These are phyloP conservation scores for Wickerhamiella brachini DNA, from an alignment of 805 yeast species.

Conservation along the genomic window DNA sequence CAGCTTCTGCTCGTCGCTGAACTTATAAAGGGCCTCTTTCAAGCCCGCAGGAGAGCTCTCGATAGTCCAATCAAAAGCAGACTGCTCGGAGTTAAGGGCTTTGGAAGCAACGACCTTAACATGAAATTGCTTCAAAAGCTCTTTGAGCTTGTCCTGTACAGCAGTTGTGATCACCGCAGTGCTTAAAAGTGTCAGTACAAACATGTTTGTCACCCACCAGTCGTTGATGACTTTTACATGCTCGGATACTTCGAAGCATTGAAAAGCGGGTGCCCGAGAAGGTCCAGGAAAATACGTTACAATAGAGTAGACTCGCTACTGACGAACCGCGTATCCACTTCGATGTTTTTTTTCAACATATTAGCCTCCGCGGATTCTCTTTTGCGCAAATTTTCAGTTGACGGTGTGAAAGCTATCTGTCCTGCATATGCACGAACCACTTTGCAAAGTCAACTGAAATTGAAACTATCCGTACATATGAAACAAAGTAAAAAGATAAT, in stretches of 20 bases:
- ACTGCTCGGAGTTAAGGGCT: neutral
- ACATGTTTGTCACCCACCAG: neutral
- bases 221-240: neutral
- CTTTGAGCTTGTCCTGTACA: neutral
- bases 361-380: too few relatives aligned
- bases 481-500: neutral
- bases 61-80: neutral
- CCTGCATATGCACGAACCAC: neutral
- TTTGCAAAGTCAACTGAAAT: neutral
- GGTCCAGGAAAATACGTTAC: too few relatives aligned
- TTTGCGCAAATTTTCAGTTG: too few relatives aligned
- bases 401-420: too few relatives aligned
- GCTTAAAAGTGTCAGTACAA: neutral
- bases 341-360: too few relatives aligned
- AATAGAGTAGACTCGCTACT: too few relatives aligned
- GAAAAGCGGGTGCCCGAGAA: too few relatives aligned
- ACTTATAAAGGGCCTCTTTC: neutral
- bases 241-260: too few relatives aligned
- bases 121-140: neutral
- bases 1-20: neutral
- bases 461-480: neutral
- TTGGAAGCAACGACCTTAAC: neutral
- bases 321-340: too few relatives aligned
- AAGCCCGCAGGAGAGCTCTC: neutral
- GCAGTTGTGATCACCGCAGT: neutral